Conservation (phyloP, 805 yeast genomes). For the Teunomyces atbi region DNA sequence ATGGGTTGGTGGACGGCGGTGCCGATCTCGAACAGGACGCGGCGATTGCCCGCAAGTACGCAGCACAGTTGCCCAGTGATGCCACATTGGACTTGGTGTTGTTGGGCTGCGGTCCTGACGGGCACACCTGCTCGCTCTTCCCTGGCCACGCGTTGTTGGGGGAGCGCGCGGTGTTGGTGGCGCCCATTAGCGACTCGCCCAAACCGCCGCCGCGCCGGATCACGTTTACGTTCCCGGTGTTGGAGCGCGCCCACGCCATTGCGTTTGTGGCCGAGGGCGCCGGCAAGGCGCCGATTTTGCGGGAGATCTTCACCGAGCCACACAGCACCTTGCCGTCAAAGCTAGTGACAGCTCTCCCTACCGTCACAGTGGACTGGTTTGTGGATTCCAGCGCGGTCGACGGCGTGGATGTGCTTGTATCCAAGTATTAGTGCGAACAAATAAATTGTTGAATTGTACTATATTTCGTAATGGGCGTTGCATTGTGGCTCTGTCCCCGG, state of each 20-base stretch:
- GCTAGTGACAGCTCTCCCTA: constrained; percentile 58
- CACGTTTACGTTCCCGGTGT: constrained; percentile 79
- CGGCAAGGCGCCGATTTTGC: constrained; percentile 71
- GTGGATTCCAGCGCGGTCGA: constrained; percentile 75
- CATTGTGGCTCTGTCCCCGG: constrained; percentile 78
- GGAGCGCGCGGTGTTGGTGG: constrained; percentile 52
- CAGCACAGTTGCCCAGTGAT: constrained; percentile 49
- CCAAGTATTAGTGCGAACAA: constrained; percentile 30
- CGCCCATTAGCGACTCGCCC: constrained; percentile 78
- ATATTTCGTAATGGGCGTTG: constrained; percentile 38
- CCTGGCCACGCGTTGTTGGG: constrained; percentile 73
- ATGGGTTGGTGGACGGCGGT: constrained; percentile 43
- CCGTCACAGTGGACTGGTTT: constrained; percentile 71
- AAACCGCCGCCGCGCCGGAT: constrained; percentile 93
- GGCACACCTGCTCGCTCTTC: constrained; percentile 91
- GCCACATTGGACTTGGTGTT: constrained; percentile 60
- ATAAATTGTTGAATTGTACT: too few species aligned
- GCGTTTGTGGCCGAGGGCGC: constrained; percentile 91
- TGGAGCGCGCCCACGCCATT: constrained; percentile 52
- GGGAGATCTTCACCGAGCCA: constrained; percentile 61
- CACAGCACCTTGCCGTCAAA: constrained; percentile 63
- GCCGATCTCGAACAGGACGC: constrained; percentile 46
- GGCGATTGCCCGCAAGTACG: constrained; percentile 63
- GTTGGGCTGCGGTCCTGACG: constrained; percentile 94
- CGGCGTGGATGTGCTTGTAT: constrained; percentile 49